A percentile compares a stretch with the other conserved stretches of the same genome.
phyloP scores from a whole-genome alignment of 495 filamentous ascomycete genomes.

The Aspergillus coremiiformis region DNA sequence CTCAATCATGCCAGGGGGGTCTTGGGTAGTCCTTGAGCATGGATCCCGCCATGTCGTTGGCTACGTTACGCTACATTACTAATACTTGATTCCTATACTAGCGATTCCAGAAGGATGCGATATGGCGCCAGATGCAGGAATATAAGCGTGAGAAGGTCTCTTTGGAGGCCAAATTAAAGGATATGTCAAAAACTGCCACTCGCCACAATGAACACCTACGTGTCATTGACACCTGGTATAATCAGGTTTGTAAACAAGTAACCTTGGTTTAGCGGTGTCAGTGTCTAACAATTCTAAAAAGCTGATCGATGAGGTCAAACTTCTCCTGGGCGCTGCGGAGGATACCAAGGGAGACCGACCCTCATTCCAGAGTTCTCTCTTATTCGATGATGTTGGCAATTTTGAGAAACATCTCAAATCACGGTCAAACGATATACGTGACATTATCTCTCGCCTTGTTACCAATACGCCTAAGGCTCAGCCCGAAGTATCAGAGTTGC shows the following conservation, averaged over 20 bases:
- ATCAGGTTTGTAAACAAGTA: conserved; percentile 56
- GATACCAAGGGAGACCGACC: conserved; percentile 42
- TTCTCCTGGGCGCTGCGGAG: conserved; percentile 52
- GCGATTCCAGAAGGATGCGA: conserved; percentile 96
- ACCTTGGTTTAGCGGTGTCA: neutral
- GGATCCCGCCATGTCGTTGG: neutral
- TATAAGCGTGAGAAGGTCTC: conserved; percentile 82
- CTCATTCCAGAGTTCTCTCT: conserved; percentile 28
- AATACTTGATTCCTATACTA: conserved; percentile 32
- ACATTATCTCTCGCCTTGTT: conserved; percentile 51
- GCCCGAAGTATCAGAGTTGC: conserved; percentile 63
- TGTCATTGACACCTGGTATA: conserved; percentile 83
- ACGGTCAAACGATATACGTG: conserved; percentile 54
- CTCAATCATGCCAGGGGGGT: conserved; percentile 10
- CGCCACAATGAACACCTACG: conserved; percentile 90
- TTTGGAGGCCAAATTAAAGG: conserved; percentile 66
- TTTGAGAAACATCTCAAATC: conserved; percentile 71
- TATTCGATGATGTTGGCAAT: conserved; percentile 38
- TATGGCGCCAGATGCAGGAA: conserved; percentile 93
- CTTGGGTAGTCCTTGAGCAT: conserved; percentile 2
- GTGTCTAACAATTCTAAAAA: conserved; percentile 32
- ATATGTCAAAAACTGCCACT: conserved; percentile 63
- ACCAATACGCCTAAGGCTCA: conserved; percentile 37
- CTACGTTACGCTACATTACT: conserved; percentile 1
- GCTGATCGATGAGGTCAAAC: conserved; percentile 79